A percentile compares a stretch with the other conserved stretches of the same genome.
Conservation (phyloP, 495 filamentous ascomycete genomes). For the Penicillium salamii region DNA sequence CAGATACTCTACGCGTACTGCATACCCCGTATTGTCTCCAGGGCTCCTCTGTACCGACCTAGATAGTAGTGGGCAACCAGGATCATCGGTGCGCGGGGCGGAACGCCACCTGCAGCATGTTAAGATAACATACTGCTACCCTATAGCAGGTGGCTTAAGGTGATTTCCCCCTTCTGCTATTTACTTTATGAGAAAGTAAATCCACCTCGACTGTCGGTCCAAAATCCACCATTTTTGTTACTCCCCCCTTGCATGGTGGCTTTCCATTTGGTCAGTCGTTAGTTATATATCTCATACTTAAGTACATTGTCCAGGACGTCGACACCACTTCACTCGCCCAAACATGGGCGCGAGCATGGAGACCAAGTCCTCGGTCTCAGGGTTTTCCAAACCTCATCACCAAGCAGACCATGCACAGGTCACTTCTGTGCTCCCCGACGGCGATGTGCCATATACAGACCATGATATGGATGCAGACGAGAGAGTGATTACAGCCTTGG, state of each 20-base stretch:
- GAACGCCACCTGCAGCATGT: slow-evolving; percentile 3
- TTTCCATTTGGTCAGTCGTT: neutral
- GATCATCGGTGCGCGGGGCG: slow-evolving; percentile 9
- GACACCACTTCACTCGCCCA: neutral
- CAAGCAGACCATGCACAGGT: slow-evolving; percentile 55
- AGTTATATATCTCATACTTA: neutral
- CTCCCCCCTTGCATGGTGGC: neutral
- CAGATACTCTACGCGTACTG: too few relatives aligned
- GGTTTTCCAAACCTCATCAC: slow-evolving; percentile 19
- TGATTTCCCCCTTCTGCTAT: neutral
- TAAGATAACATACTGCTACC: slow-evolving; percentile 16
- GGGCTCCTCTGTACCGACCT: too few relatives aligned
- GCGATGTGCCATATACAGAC: slow-evolving; percentile 58
- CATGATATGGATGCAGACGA: slow-evolving; percentile 59
- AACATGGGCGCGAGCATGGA: slow-evolving; percentile 4
- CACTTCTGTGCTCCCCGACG: slow-evolving; percentile 63
- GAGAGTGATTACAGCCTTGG: slow-evolving; percentile 64
- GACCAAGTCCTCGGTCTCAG: slow-evolving; percentile 13
- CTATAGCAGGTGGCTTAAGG: neutral
- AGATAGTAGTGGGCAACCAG: neutral
- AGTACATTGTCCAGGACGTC: too few relatives aligned
- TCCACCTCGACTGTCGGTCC: neutral
- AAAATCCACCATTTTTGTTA: too few relatives aligned
- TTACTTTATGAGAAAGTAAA: neutral
- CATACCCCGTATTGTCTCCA: too few relatives aligned